phyloP scores from a whole-genome alignment of 768 basidiomycete genomes.

The Mycena amicta region DNA sequence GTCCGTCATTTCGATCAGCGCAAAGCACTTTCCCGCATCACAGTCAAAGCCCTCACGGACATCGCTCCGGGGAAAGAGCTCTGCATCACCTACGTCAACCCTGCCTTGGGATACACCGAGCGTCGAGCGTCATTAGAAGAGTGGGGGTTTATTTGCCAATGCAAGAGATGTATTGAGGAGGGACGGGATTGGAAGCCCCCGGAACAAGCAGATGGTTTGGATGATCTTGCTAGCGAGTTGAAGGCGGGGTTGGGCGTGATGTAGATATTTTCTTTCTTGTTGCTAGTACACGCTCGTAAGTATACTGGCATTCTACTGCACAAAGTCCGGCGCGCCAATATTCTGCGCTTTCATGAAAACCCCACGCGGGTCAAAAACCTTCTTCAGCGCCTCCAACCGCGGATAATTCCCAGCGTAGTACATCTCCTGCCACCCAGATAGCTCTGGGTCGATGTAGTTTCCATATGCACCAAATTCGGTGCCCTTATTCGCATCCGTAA shows the following conservation, averaged over 20 bases:
- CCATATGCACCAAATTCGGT: slow-evolving; percentile 20
- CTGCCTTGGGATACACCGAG: slow-evolving; percentile 46
- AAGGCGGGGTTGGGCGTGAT: slow-evolving; percentile 24
- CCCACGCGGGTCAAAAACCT: slow-evolving; percentile 19
- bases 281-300: no score
- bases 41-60: slow-evolving; percentile 64
- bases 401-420: slow-evolving; percentile 23
- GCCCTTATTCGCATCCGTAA: neutral
- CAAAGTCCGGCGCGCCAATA: slow-evolving; percentile 6
- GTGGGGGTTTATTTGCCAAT: slow-evolving; percentile 81
- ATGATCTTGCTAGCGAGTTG: slow-evolving; percentile 23
- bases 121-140: slow-evolving; percentile 58
- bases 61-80: slow-evolving; percentile 78
- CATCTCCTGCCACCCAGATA: slow-evolving; percentile 24
- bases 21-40: slow-evolving; percentile 72
- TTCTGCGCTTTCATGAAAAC: slow-evolving; percentile 20
- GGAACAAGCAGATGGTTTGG: slow-evolving; percentile 25
- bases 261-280: no score
- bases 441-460: slow-evolving; percentile 28
- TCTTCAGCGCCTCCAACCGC: slow-evolving; percentile 15
- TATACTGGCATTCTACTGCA: neutral
- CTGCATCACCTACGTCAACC: slow-evolving; percentile 77
- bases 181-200: slow-evolving; percentile 39
- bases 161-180: slow-evolving; percentile 69
- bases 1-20: slow-evolving; percentile 76